Percentiles rank a stretch among this genome's conserved stretches.
Conservation (phyloP, 148 eudicot species). For the Cornus florida region DNA sequence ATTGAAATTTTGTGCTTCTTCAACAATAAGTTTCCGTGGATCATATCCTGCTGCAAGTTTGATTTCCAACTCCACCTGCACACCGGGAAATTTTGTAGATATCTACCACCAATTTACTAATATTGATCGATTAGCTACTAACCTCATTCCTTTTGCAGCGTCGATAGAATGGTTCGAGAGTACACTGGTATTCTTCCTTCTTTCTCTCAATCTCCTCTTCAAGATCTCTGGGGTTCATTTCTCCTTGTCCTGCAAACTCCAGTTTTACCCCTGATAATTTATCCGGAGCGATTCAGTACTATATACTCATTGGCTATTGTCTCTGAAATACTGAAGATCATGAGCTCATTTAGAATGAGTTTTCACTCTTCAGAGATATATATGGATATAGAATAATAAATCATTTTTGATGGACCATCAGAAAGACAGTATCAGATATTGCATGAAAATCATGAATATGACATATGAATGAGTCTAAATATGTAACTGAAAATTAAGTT, state of each 20-base stretch:
- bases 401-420: too few relatives aligned
- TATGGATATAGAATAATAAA: too few relatives aligned
- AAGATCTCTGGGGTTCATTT: constrained; percentile 15
- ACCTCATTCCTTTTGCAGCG: constrained; percentile 22
- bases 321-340: too few relatives aligned
- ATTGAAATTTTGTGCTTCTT: constrained; percentile 12
- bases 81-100: neutral
- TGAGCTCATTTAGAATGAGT: too few relatives aligned
- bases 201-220: constrained; percentile 19
- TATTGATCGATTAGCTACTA: neutral
- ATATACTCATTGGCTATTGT: neutral
- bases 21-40: constrained; percentile 11
- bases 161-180: constrained; percentile 18
- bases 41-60: constrained; percentile 26
- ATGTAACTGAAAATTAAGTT: too few relatives aligned
- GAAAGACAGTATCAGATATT: too few relatives aligned
- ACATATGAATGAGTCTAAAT: too few relatives aligned
- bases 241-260: constrained; percentile 20
- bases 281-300: neutral
- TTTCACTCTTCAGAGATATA: too few relatives aligned
- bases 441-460: too few relatives aligned
- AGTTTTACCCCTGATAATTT: constrained; percentile 13
- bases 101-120: neutral
- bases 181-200: constrained; percentile 19
- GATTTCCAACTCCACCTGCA: constrained; percentile 24